Percentiles rank a stretch among this genome's conserved stretches.
Evolutionary conservation across 2,329 filamentous ascomycete genomes (phyloP).

Genomic region (Leptographium lundbergii): DNA sequence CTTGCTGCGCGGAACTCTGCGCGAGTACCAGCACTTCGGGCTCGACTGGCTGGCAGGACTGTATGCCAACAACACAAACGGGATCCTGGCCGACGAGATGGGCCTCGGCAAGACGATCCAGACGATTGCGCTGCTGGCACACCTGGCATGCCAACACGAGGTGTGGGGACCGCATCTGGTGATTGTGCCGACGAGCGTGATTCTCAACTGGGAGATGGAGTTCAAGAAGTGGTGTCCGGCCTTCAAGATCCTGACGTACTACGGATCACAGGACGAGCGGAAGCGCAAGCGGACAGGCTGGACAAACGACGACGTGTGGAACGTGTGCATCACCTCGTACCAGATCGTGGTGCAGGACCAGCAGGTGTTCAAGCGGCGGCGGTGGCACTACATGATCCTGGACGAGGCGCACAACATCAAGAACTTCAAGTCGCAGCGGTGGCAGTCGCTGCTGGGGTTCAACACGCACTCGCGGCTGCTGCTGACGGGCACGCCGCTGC

Average conservation of each 20-base stretch:
- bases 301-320: constrained; percentile 89
- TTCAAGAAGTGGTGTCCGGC: constrained; percentile 99
- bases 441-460: constrained; percentile 90
- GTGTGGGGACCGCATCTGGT: constrained; percentile 95
- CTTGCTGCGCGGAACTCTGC: constrained; percentile 72
- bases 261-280: constrained; percentile 84
- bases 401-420: constrained; percentile 99
- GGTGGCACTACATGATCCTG: constrained; percentile 96
- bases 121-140: constrained; percentile 85
- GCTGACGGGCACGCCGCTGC: constrained; percentile 85
- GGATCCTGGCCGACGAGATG: constrained; percentile 97
- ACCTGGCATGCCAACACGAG: constrained; percentile 78
- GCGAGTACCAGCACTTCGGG: constrained; percentile 95
- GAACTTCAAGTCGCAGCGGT: constrained; percentile 94
- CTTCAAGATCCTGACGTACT: constrained; percentile 96
- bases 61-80: constrained; percentile 86
- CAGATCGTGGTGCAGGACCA: constrained; percentile 91
- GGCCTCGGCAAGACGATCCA: constrained; percentile 97
- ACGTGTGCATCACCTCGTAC: constrained; percentile 96
- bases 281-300: constrained; percentile 84
- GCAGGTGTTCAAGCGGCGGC: constrained; percentile 79
- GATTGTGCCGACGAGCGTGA: constrained; percentile 93
- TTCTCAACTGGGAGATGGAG: constrained; percentile 99
- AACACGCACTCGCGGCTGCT: constrained; percentile 79
- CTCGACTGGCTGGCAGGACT: constrained; percentile 92